Evolutionary conservation across 371 early-diverging fungal species (phyloP).

Genomic region (Coemansia sp.): DNA sequence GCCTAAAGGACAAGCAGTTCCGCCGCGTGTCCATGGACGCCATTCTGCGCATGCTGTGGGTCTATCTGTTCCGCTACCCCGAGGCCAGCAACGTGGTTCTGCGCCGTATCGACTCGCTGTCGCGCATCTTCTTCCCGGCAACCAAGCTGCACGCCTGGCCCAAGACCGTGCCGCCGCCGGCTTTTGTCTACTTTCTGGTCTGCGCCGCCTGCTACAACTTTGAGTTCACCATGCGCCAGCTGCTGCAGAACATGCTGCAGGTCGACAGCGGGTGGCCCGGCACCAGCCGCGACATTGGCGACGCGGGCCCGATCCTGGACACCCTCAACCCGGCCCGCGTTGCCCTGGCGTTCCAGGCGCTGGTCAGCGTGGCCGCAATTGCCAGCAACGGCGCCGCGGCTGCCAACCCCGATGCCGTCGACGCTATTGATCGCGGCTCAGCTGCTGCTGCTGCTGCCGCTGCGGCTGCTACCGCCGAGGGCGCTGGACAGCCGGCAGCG

Average conservation of each 20-base stretch:
- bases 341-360: conserved; percentile 43
- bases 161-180: conserved; percentile 68
- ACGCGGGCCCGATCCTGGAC: conserved; percentile 40
- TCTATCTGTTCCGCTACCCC: conserved; percentile 84
- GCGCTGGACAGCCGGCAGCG: neutral
- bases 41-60: conserved; percentile 85
- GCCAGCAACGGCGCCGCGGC: conserved; percentile 43
- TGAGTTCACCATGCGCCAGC: conserved; percentile 75
- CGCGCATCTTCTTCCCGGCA: conserved; percentile 64
- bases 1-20: conserved; percentile 78
- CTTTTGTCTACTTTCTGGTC: conserved; percentile 78
- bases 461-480: conserved; percentile 28
- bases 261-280: conserved; percentile 56
- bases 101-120: conserved; percentile 49
- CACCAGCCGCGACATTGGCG: conserved; percentile 46
- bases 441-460: conserved; percentile 6
- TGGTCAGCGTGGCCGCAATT: conserved; percentile 48
- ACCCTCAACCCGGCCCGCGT: conserved; percentile 49
- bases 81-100: conserved; percentile 59
- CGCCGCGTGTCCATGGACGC: conserved; percentile 75
- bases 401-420: conserved; percentile 9
- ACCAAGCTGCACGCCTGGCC: conserved; percentile 69
- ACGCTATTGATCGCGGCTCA: conserved; percentile 3
- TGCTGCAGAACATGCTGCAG: conserved; percentile 68
- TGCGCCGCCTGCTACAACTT: conserved; percentile 76